Conservation (phyloP, 495 filamentous ascomycete species). For the Xylaria telfairii region DNA sequence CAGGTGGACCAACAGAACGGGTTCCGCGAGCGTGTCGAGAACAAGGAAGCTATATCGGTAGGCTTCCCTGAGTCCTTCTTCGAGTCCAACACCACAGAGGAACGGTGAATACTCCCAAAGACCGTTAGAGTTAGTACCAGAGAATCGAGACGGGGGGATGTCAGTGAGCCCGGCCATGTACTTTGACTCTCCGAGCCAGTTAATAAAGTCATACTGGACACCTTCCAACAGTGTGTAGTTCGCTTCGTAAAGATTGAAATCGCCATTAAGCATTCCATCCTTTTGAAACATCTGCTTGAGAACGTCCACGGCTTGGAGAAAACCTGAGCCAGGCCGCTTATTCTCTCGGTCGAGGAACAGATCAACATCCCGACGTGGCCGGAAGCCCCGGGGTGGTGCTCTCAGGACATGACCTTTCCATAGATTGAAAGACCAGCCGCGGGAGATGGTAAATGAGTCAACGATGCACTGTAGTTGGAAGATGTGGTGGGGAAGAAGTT, state of each 20-base stretch:
- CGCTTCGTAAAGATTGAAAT: conserved; percentile 36
- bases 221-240: conserved; percentile 29
- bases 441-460: conserved; percentile 49
- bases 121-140: conserved; percentile 49
- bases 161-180: conserved; percentile 43
- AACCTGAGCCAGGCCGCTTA: conserved; percentile 34
- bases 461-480: conserved; percentile 57
- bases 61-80: conserved; percentile 45
- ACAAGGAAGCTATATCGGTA: conserved; percentile 42
- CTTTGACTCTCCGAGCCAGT: conserved; percentile 53
- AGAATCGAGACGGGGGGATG: conserved; percentile 53
- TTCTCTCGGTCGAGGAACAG: conserved; percentile 48
- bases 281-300: conserved; percentile 37
- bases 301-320: conserved; percentile 32
- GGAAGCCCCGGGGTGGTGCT: conserved; percentile 40
- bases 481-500: conserved; percentile 52
- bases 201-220: conserved; percentile 41
- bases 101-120: conserved; percentile 60
- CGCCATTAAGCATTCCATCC: conserved; percentile 37
- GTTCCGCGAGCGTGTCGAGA: conserved; percentile 44
- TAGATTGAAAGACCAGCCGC: conserved; percentile 46
- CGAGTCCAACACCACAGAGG: conserved; percentile 53
- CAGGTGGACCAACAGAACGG: conserved; percentile 46
- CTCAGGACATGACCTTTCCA: conserved; percentile 41
- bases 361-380: conserved; percentile 51